Evolutionary conservation across 163 green algal species (phyloP).

Genomic region (Smithsoniella earleae): DNA sequence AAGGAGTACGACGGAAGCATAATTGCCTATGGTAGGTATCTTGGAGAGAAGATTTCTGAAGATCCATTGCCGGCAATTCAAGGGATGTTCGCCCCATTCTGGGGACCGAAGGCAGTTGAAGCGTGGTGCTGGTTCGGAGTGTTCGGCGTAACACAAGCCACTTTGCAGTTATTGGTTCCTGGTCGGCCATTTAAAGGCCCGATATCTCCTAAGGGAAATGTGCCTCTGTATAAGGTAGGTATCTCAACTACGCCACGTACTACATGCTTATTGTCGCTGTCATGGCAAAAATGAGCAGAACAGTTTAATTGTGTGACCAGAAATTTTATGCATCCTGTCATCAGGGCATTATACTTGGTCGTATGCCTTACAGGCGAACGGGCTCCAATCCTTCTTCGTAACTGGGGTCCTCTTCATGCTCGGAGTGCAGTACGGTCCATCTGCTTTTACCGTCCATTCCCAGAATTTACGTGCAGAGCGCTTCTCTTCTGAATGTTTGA

Average conservation of each 20-base stretch:
- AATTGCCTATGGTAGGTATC: conserved; percentile 31
- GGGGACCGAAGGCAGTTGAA: conserved; percentile 32
- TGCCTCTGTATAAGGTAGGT: conserved; percentile 55
- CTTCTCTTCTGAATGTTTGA: no score
- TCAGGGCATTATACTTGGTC: no score
- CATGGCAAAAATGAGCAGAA: no score
- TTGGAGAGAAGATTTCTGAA: conserved; percentile 22
- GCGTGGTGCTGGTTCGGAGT: conserved; percentile 41
- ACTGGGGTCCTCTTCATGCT: conserved; percentile 41
- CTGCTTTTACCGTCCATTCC: no score
- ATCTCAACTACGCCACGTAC: no score
- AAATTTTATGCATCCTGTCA: no score
- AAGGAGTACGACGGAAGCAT: conserved; percentile 41
- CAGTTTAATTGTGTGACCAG: no score
- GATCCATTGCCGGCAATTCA: not conserved
- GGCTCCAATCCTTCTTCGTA: conserved; percentile 41
- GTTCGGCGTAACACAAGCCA: conserved; percentile 49
- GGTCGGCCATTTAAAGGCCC: conserved; percentile 49
- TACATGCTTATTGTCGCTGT: no score
- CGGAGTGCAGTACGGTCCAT: conserved; percentile 36
- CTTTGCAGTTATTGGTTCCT: conserved; percentile 48
- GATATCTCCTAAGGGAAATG: conserved; percentile 56
- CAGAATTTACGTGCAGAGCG: no score
- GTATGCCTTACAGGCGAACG: conserved; percentile 57
- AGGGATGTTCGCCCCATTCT: conserved; percentile 35